phyloP scores from a whole-genome alignment of 371 early-diverging fungal genomes.

The Mucor mucedo region DNA sequence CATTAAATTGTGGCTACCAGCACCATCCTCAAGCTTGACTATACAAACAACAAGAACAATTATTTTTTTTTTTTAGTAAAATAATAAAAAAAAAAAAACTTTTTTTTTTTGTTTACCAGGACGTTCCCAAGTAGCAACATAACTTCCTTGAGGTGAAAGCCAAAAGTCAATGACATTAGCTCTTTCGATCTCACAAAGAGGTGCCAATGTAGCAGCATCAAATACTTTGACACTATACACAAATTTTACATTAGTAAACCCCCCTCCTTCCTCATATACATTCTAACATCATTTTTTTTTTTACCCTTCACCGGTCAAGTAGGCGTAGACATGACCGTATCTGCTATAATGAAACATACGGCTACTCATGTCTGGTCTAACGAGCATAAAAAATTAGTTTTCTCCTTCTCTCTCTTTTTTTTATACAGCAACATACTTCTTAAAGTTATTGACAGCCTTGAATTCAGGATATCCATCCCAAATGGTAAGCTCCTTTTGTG shows the following conservation, averaged over 20 bases:
- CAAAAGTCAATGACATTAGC: constrained; percentile 81
- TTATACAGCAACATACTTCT: constrained; percentile 45
- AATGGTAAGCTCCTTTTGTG: constrained; percentile 69
- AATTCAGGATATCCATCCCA: constrained; percentile 66
- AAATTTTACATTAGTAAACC: neutral
- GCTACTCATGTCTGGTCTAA: constrained; percentile 64
- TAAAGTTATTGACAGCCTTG: constrained; percentile 51
- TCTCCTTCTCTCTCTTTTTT: neutral
- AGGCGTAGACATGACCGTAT: constrained; percentile 81
- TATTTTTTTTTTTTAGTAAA: neutral
- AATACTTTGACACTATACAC: constrained; percentile 70
- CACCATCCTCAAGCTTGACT: constrained; percentile 76
- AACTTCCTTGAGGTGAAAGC: constrained; percentile 91
- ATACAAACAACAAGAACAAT: neutral
- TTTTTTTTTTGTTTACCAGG: constrained; percentile 59
- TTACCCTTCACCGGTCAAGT: constrained; percentile 73
- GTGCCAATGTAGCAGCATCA: constrained; percentile 66
- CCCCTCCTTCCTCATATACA: neutral
- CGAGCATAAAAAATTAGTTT: constrained; percentile 2
- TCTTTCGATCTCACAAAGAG: constrained; percentile 68
- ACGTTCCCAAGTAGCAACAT: constrained; percentile 88
- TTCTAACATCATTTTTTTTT: neutral
- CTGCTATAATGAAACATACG: constrained; percentile 83
- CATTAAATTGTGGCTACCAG: constrained; percentile 73
- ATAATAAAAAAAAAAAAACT: neutral